Evolutionary conservation across 164 flowering plant genomes (phyloP), one percentile per base, ranked within the genome.

Genomic region (Paratinospora sagittata): DNA sequence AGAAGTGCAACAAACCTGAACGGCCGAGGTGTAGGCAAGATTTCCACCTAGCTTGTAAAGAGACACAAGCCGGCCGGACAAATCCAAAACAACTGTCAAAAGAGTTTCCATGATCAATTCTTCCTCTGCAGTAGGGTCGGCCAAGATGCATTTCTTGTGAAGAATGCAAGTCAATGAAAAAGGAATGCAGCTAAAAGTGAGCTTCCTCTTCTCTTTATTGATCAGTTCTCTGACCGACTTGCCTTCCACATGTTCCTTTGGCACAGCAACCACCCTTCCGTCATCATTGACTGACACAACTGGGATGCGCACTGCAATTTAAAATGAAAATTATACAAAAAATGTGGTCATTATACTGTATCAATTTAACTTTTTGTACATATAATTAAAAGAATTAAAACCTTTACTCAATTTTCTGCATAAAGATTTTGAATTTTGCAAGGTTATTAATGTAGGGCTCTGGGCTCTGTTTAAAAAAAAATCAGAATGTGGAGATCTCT

Each of bases 41-140:
- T 85, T 83, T 61, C 99, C 97, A 27, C 99, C 99, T 11, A 94
- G 93, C 77, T 92, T 95, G 79, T 89, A 84, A 70, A 92, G 78
- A 19, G 96, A 95, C n/a, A 95, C 90, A 43, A 95, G 91, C 57
- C 81, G 86, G 65, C 82, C 75, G 26, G 90, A 88, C 9, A 88
- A 66, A 79, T 88, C 86, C 72, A 91, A 83, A 63, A 85, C 89
- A 67, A 91, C 85, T 6, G 86, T 95, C 43, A 90, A 74, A 72
- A 77, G 75, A 30, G 94, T 85, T 75, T 86, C 88, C 90, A 76
- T 82, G 36, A 78, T 70, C 23, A 77, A 76, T 67, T 80, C 81
- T 77, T 78, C 99, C 85, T 95, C 97, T 41, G 91, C 87, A 24
- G 89, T 90, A 30, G 97, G 97, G 68, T 95, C 99, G 6, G 91